Conservation (phyloP, 495 filamentous ascomycete genomes). For the Aspergillus baeticus region DNA sequence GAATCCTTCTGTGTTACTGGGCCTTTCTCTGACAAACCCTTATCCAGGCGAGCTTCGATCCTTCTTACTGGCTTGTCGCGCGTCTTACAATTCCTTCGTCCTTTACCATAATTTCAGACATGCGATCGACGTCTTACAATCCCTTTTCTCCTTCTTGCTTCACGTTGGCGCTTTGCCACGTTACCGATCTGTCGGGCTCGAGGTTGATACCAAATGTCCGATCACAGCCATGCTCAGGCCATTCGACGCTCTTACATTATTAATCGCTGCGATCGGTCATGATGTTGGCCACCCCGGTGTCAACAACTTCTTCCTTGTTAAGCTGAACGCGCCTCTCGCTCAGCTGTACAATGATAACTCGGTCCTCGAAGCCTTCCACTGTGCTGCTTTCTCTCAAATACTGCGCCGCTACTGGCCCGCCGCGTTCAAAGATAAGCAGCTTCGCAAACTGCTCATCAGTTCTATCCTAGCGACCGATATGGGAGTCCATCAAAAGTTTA, state of each 20-base stretch:
- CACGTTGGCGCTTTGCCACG: conserved; percentile 74
- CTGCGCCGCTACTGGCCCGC: conserved; percentile 89
- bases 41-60: conserved; percentile 60
- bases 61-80: conserved; percentile 80
- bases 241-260: conserved; percentile 82
- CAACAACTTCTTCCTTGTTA: conserved; percentile 94
- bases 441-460: conserved; percentile 90
- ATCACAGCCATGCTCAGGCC: conserved; percentile 72
- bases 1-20: neutral
- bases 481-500: conserved; percentile 94
- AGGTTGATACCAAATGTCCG: conserved; percentile 47
- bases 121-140: conserved; percentile 93
- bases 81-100: conserved; percentile 90
- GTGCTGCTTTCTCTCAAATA: conserved; percentile 95
- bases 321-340: conserved; percentile 90
- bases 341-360: conserved; percentile 98
- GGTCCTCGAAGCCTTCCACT: conserved; percentile 96
- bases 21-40: neutral
- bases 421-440: conserved; percentile 67
- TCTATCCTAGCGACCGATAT: conserved; percentile 96
- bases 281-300: conserved; percentile 98
- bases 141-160: conserved; percentile 88
- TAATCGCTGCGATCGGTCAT: conserved; percentile 94
- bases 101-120: conserved; percentile 99
- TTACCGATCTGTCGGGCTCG: conserved; percentile 41